Evolutionary conservation across 805 yeast species (phyloP).

Genomic region (Blastobotrys attinorum): DNA sequence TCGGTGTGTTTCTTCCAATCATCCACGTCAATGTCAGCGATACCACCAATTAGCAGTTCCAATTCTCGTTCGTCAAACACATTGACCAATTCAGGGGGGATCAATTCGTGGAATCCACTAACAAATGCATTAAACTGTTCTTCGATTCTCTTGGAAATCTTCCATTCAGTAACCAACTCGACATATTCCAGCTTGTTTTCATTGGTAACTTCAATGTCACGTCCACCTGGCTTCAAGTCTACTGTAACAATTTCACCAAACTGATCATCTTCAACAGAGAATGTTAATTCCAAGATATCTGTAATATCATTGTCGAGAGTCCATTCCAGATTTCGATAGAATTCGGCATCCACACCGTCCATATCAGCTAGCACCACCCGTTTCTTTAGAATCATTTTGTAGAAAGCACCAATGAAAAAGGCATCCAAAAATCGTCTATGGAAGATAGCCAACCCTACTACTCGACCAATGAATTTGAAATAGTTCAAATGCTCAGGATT

Average conservation of each 20-base stretch:
- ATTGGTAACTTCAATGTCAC: conserved; percentile 84
- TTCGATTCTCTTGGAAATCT: conserved; percentile 83
- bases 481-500: conserved; percentile 97
- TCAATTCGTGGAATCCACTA: conserved; percentile 94
- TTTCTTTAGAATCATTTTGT: conserved; percentile 94
- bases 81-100: conserved; percentile 92
- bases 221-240: conserved; percentile 85
- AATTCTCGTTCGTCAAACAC: conserved; percentile 97
- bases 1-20: conserved; percentile 99
- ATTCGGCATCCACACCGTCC: conserved; percentile 98
- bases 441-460: conserved; percentile 96
- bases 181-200: conserved; percentile 94
- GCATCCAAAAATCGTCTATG: conserved; percentile 97
- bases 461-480: conserved; percentile 97
- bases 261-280: conserved; percentile 79
- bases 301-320: conserved; percentile 91
- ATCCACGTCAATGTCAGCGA: conserved; percentile 94
- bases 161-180: conserved; percentile 93
- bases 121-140: conserved; percentile 94
- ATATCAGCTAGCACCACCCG: conserved; percentile 92
- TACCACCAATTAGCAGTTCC: conserved; percentile 94
- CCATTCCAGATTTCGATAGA: conserved; percentile 92
- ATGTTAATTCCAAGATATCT: conserved; percentile 77
- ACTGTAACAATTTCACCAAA: conserved; percentile 88
- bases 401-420: conserved; percentile 95